phyloP scores from a whole-genome alignment of 2,329 filamentous ascomycete genomes.

The Neospermospora avenae region DNA sequence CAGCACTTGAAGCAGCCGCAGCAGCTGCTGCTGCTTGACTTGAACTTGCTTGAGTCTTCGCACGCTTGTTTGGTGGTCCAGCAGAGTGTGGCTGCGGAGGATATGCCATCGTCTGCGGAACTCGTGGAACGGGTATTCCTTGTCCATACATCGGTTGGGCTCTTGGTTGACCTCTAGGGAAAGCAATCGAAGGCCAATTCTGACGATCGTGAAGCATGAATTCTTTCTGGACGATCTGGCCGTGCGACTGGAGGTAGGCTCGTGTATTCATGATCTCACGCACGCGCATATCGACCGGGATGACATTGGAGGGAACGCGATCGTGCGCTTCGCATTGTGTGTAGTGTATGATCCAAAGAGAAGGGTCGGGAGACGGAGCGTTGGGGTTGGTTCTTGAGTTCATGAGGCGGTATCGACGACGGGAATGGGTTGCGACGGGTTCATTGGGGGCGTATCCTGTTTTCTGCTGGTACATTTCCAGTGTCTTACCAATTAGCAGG shows the following conservation, averaged over 20 bases:
- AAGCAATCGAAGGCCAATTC: constrained; percentile 84
- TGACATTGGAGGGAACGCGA: constrained; percentile 64
- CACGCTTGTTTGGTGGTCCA: constrained; percentile 54
- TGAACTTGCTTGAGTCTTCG: constrained; percentile 31
- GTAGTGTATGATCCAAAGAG: constrained; percentile 90
- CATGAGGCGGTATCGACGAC: constrained; percentile 81
- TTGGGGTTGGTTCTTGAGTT: constrained; percentile 68
- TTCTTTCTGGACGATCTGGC: constrained; percentile 82
- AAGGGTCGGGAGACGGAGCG: constrained; percentile 70
- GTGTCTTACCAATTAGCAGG: constrained; percentile 51
- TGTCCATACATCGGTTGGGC: constrained; percentile 30
- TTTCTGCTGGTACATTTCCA: constrained; percentile 86
- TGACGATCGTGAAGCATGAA: constrained; percentile 89
- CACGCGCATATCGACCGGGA: constrained; percentile 61
- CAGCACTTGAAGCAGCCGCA: constrained; percentile 16
- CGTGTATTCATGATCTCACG: constrained; percentile 59
- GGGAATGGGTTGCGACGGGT: constrained; percentile 69
- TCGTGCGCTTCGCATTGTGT: constrained; percentile 71
- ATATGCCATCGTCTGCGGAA: constrained; percentile 58
- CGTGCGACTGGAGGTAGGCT: constrained; percentile 66
- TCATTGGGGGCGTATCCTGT: constrained; percentile 78
- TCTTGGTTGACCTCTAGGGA: constrained; percentile 52
- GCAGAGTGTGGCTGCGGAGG: constrained; percentile 48
- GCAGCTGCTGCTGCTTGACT: constrained; percentile 19
- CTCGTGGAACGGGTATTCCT: constrained; percentile 26